Conservation (phyloP, 169 alveolate genomes). For the Cryptosporidium canis region DNA sequence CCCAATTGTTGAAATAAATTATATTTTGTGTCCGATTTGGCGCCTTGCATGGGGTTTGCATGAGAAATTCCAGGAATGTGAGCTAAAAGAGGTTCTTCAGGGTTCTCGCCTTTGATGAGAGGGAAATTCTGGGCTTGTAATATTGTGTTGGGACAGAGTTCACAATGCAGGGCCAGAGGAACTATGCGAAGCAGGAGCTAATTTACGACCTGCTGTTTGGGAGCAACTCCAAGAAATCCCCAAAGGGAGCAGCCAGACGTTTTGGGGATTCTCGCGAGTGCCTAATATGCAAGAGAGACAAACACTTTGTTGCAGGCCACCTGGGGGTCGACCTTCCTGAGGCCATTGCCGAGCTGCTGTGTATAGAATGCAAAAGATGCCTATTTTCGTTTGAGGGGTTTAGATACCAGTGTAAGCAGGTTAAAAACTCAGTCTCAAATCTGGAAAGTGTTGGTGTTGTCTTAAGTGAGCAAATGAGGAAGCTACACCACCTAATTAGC, state of each 20-base stretch:
- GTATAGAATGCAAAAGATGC: constrained; percentile 45
- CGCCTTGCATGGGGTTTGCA: constrained; percentile 19
- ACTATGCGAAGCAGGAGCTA: constrained; percentile 59
- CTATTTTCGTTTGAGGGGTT: constrained; percentile 61
- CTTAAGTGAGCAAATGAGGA: constrained; percentile 18
- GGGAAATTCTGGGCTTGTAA: not conserved
- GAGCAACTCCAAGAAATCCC: not conserved
- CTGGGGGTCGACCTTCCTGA: not conserved
- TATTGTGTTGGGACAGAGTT: not conserved
- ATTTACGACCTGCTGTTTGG: constrained; percentile 57
- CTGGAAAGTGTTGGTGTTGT: constrained; percentile 42
- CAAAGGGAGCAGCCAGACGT: not conserved
- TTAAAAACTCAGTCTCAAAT: constrained; percentile 21
- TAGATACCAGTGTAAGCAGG: constrained; percentile 55
- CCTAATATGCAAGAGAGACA: constrained; percentile 15
- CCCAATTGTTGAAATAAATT: not conserved
- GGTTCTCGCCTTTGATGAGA: not conserved
- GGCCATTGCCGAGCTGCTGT: not conserved
- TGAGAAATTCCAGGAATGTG: not conserved
- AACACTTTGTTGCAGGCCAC: not conserved
- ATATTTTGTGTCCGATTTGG: not conserved
- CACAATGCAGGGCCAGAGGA: not conserved
- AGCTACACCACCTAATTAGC: not conserved
- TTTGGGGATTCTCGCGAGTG: not conserved
- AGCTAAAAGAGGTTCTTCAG: not conserved